Evolutionary conservation across 371 early-diverging fungal species (phyloP).

Genomic region (Rhizopus stolonifer): DNA sequence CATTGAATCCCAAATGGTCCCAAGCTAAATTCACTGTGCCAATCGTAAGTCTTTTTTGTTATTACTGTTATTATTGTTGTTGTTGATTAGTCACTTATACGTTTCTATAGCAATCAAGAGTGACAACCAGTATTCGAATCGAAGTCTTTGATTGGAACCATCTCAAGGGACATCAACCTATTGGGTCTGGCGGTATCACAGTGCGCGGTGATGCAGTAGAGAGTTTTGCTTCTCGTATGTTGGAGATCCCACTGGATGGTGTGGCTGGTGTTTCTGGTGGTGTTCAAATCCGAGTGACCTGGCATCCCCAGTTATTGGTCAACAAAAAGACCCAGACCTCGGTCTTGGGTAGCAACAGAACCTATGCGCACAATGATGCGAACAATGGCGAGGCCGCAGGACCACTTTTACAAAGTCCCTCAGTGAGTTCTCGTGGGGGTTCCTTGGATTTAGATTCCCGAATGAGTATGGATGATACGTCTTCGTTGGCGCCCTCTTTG

Average conservation of each 20-base stretch:
- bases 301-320: slow-evolving; percentile 47
- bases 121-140: slow-evolving; percentile 59
- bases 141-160: slow-evolving; percentile 90
- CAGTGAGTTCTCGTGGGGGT: neutral
- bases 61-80: neutral
- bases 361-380: slow-evolving; percentile 14
- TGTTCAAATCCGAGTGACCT: slow-evolving; percentile 38
- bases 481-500: slow-evolving; percentile 15
- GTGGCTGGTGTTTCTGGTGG: slow-evolving; percentile 42
- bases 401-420: slow-evolving; percentile 8
- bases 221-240: slow-evolving; percentile 33
- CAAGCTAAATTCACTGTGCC: slow-evolving; percentile 71
- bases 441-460: slow-evolving; percentile 2
- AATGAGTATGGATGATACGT: slow-evolving; percentile 17
- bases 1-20: slow-evolving; percentile 76
- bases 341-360: slow-evolving; percentile 29
- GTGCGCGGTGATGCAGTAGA: slow-evolving; percentile 42
- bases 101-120: slow-evolving; percentile 49
- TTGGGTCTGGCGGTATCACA: slow-evolving; percentile 48
- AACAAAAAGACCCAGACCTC: slow-evolving; percentile 45
- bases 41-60: slow-evolving; percentile 52
- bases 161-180: slow-evolving; percentile 50
- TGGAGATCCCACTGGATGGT: slow-evolving; percentile 45
- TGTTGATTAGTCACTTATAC: neutral
- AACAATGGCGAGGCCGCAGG: slow-evolving; percentile 23